These are phyloP conservation scores for Pterocarpus santalinus DNA, from an alignment of 306 rosid genomes.

Conservation along the genomic window DNA sequence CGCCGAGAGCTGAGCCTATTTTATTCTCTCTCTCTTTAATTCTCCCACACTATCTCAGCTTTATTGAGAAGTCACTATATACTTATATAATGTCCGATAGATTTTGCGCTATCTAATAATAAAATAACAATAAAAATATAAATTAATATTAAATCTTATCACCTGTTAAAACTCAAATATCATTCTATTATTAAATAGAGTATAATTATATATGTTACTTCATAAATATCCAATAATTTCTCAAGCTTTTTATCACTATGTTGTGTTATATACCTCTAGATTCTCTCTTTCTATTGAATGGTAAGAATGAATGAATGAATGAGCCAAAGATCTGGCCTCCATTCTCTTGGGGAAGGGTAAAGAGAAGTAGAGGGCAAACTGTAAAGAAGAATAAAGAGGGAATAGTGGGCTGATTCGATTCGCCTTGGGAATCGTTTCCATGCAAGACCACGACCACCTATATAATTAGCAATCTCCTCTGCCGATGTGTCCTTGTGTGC, in stretches of 20 bases:
- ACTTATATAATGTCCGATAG: too few species aligned
- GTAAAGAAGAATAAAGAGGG: constrained; percentile 77
- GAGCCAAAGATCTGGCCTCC: constrained; percentile 69
- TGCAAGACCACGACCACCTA: constrained; percentile 68
- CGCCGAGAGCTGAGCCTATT: constrained; percentile 1
- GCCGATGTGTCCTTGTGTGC: constrained; percentile 47
- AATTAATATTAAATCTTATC: too few species aligned
- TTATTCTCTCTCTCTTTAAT: constrained; percentile 40
- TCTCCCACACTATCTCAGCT: background rate
- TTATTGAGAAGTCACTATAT: too few species aligned
- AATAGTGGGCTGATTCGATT: constrained; percentile 75
- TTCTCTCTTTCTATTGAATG: constrained; percentile 1
- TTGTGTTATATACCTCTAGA: too few species aligned
- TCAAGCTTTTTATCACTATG: too few species aligned
- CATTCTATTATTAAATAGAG: too few species aligned
- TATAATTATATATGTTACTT: too few species aligned
- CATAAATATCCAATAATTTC: too few species aligned
- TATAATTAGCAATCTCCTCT: constrained; percentile 38
- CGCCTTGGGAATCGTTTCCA: constrained; percentile 89
- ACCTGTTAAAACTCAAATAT: too few species aligned
- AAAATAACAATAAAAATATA: too few species aligned
- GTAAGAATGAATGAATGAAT: constrained; percentile 23
- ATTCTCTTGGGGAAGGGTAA: constrained; percentile 99
- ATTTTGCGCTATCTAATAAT: too few species aligned
- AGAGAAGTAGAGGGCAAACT: constrained; percentile 75